Base-by-base conservation (phyloP, 345 rosid genomes). In the Nasturtium officinale region DNA sequence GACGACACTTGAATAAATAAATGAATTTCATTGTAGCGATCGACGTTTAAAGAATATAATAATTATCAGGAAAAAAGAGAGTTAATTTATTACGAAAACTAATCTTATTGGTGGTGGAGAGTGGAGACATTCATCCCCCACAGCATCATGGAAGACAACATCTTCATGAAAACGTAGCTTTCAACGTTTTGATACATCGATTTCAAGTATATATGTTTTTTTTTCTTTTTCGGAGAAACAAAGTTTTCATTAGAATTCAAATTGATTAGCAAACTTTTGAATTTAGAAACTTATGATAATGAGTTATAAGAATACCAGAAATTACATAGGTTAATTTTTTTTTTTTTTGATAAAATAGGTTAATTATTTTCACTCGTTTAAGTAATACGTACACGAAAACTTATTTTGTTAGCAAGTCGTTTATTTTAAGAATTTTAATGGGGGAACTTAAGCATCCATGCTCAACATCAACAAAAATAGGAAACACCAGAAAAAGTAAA, bases 61-160 rank as follows among this genome's bases (percentile, higher is more conserved):
- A 48, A 9, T 40, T 38, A 2, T 61, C 7, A 61, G 1, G 10
- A 16, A 47, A 59, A 4, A 35, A 12, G 1, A 16, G 12, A 29
- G 3, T 9, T 11, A 13, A n/a, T 47, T 1, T 23, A 59, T 23
- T 3, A 58, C 4, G 48, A 51, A 50, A 37, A 50, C 42, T 43
- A 43, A 13, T 51, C 74, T 67, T 60, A 67, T 67, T 67, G 50
- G 55, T 75, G 74, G 71, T 75, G 74, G 74, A 43, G 18, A 15
- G 71, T 75, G 74, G 74, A 43, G 18, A 15, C 74, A 68, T 75
- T 0, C 23, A 75, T 75, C 45, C 63, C 67, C 61, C 73, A 43
- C 68, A 67, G 15, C 73, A 59, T 50, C 68, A 67, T 60, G 73
- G 6, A 60, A 75, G 21, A 35, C 78, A 75, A 29, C 68, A 17